Evolutionary conservation across 2,329 filamentous ascomycete genomes (phyloP), one percentile per base, ranked within the genome.

Genomic region (Dissoconium aciculare): DNA sequence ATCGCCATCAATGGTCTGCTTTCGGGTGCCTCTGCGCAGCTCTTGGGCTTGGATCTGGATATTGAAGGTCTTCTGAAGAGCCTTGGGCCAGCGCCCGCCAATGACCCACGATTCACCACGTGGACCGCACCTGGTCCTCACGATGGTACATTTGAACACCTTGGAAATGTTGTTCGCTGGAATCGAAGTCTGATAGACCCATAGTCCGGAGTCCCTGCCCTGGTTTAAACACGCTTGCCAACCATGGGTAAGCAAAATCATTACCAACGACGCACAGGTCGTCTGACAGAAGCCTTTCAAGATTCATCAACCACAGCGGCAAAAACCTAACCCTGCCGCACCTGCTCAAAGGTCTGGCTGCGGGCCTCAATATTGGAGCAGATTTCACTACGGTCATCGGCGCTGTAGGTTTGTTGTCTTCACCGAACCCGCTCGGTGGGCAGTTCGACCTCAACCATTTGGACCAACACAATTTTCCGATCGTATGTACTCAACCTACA

Each of bases 391-490:
- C 42, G 11, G 34, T 40, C 15, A 42, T 50, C 29, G 46, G 46
- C n/a, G 47, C 39, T 15, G 38, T 38, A 11, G 46, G 42, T n/a
- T 28, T 50, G 5, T 36, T 49, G 13, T 41, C 43, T 4, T 38
- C 42, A 10, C 36, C 40, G 1, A 26, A 43, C 21, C 33, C 36
- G 5, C 26, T 42, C 4, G 32, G 26, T 14, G 40, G 41, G 15
- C 26, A 34, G 5, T 50, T 50, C 38, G 39, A 46, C 25, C 36
- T 50, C 13, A 36, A 46, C 34, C 37, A 46, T 27, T 34, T 50
- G 2, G 41, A 45, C 25, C 34, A 43, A 23, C 47, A 57, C 38
- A 50, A 54, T 36, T 50, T 50, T 26, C 43, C 48, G 10, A 55
- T 55, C 31, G 29, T n/a, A n/a, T n/a, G n/a, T n/a, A n/a, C n/a